phyloP scores from a whole-genome alignment of 768 basidiomycete species.

The Collybia sp. region DNA sequence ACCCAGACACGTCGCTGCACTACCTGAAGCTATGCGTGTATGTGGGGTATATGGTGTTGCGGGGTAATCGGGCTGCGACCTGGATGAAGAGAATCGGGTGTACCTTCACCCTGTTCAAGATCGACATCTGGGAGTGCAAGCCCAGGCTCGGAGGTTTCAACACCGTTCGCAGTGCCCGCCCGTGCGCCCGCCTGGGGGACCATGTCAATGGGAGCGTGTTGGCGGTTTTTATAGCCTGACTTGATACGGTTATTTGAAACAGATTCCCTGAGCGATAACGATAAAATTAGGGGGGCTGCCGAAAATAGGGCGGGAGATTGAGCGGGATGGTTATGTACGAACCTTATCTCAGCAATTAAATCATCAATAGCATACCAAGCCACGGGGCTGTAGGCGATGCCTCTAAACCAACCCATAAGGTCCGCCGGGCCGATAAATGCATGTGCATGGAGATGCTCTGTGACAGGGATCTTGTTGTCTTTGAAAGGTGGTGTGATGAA shows the following conservation, averaged over 20 bases:
- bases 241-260: slow-evolving; percentile 83
- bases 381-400: slow-evolving; percentile 58
- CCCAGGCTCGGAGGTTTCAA: slow-evolving; percentile 52
- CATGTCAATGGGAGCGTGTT: slow-evolving; percentile 61
- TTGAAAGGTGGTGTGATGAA: slow-evolving; percentile 78
- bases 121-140: slow-evolving; percentile 38
- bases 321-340: slow-evolving; percentile 15
- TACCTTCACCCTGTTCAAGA: slow-evolving; percentile 35
- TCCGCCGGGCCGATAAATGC: slow-evolving; percentile 66
- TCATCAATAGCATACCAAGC: slow-evolving; percentile 79
- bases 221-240: slow-evolving; percentile 62
- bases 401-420: slow-evolving; percentile 69
- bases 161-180: slow-evolving; percentile 58
- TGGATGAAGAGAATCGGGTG: slow-evolving; percentile 18
- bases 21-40: slow-evolving; percentile 28
- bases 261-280: slow-evolving; percentile 51
- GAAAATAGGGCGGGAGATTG: slow-evolving; percentile 1
- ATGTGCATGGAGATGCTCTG: slow-evolving; percentile 76
- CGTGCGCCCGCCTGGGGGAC: slow-evolving; percentile 72
- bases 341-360: slow-evolving; percentile 81
- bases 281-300: slow-evolving; percentile 3
- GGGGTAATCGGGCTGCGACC: slow-evolving; percentile 25
- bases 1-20: slow-evolving; percentile 4
- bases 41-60: slow-evolving; percentile 34
- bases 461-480: slow-evolving; percentile 74